phyloP scores from a whole-genome alignment of 257 asterid species.

The Nicotiana obtusifolia region DNA sequence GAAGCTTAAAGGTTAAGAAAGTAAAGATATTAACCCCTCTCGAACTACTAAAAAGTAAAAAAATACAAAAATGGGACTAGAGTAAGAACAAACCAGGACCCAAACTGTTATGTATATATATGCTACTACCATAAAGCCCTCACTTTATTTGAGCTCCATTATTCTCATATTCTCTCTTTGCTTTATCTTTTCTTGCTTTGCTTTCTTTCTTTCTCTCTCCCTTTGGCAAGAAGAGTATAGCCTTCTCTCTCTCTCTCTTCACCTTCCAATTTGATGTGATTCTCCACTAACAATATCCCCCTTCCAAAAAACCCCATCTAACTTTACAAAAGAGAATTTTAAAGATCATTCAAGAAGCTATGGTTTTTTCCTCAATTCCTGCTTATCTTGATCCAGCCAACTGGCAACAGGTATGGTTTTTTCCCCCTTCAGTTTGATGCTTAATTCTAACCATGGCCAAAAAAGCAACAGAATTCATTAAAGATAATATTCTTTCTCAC shows the following conservation, averaged over 20 bases:
- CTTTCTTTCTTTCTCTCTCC: slow-evolving; percentile 21
- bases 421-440: slow-evolving; percentile 24
- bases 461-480: slow-evolving; percentile 37
- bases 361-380: slow-evolving; percentile 93
- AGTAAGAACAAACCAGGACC: slow-evolving; percentile 62
- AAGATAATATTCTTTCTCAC: slow-evolving; percentile 51
- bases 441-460: slow-evolving; percentile 29
- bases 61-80: slow-evolving; percentile 53
- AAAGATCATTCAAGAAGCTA: slow-evolving; percentile 44
- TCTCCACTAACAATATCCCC: slow-evolving; percentile 54
- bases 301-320: slow-evolving; percentile 46
- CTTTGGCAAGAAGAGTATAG: slow-evolving; percentile 1
- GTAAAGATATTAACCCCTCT: slow-evolving; percentile 21
- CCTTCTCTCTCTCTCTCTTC: slow-evolving; percentile 17
- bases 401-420: slow-evolving; percentile 78
- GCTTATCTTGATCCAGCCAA: slow-evolving; percentile 97
- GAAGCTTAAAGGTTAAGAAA: slow-evolving; percentile 82
- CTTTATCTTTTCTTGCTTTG: slow-evolving; percentile 9
- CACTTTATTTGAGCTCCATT: slow-evolving; percentile 79
- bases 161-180: slow-evolving; percentile 65
- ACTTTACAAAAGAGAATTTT: slow-evolving; percentile 79
- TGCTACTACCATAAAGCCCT: slow-evolving; percentile 55
- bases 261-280: slow-evolving; percentile 65
- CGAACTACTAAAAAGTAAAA: slow-evolving; percentile 63
- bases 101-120: slow-evolving; percentile 23